A percentile compares a stretch with the other conserved stretches of the same genome.
phyloP scores from a whole-genome alignment of 2,329 filamentous ascomycete genomes.

The Claviceps sp. region DNA sequence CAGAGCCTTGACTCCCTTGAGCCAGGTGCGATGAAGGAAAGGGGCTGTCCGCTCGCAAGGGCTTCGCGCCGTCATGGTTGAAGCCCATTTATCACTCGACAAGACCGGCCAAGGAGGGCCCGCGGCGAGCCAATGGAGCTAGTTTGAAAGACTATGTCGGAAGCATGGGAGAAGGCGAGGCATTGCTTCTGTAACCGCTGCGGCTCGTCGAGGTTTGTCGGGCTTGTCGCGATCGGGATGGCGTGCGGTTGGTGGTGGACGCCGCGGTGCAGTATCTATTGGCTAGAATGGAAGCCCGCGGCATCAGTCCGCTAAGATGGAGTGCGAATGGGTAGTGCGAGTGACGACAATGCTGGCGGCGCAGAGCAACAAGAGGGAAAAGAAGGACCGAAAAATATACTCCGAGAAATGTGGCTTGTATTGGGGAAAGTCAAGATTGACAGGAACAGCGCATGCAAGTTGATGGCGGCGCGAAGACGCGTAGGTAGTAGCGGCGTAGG shows the following conservation, averaged over 20 bases:
- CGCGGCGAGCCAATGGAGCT: neutral
- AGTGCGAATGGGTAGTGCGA: neutral
- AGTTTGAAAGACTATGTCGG: constrained; percentile 2
- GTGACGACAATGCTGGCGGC: neutral
- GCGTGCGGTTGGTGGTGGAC: neutral
- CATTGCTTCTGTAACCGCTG: constrained; percentile 6
- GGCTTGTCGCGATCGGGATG: neutral
- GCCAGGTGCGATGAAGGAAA: constrained; percentile 42
- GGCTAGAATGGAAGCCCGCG: neutral
- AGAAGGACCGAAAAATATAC: neutral
- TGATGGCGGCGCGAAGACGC: constrained; percentile 13
- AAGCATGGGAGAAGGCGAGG: constrained; percentile 2
- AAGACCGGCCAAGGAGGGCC: constrained; percentile 1
- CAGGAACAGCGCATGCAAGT: constrained; percentile 2
- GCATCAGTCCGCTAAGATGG: neutral
- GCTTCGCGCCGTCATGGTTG: constrained; percentile 35
- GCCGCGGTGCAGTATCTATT: neutral
- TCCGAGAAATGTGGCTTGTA: neutral
- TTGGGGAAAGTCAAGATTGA: neutral
- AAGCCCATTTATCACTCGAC: constrained; percentile 20
- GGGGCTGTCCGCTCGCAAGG: constrained; percentile 35
- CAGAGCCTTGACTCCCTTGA: constrained; percentile 30
- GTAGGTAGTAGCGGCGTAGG: constrained; percentile 7
- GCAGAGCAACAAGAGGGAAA: neutral
- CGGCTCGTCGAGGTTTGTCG: neutral